Conservation (phyloP, 441 rosid genomes). For the Populus hybrid region DNA sequence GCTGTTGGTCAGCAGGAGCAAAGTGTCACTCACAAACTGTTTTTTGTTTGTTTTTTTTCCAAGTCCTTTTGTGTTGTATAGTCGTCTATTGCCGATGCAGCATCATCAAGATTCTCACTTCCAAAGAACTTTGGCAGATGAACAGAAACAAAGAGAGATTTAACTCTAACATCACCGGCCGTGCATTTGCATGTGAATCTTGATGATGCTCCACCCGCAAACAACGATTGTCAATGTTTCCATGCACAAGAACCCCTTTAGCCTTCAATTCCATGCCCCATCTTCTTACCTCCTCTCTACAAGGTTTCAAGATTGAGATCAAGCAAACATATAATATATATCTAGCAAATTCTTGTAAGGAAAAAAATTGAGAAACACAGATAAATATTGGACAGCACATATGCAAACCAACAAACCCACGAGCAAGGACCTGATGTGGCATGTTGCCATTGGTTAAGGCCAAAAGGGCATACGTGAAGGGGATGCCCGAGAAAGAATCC, state of each 20-base stretch:
- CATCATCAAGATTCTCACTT: slow-evolving; percentile 78
- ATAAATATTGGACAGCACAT: not conserved
- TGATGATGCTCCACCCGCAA: slow-evolving; percentile 76
- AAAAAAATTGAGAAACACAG: not conserved
- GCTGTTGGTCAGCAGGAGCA: not conserved
- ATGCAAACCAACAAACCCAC: not conserved
- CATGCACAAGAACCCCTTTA: not conserved
- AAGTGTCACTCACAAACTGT: not conserved
- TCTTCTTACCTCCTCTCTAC: not conserved
- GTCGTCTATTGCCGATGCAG: slow-evolving; percentile 61
- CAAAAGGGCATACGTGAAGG: slow-evolving; percentile 2
- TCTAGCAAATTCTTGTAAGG: not conserved
- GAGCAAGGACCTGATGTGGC: slow-evolving; percentile 7
- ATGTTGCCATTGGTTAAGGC: slow-evolving; percentile 1
- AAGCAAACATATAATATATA: not conserved
- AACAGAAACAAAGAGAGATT: not conserved
- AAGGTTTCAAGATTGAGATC: not conserved
- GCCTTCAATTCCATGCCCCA: not conserved
- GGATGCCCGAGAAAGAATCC: not conserved
- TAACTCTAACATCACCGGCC: not conserved
- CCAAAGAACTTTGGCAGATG: not conserved
- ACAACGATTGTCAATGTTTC: slow-evolving; percentile 31
- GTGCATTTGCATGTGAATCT: slow-evolving; percentile 47
- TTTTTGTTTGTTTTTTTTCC: not conserved
- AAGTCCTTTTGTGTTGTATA: not conserved